Evolutionary conservation across 208 protist species (phyloP).

Genomic region (Trypanosoma lewisi): DNA sequence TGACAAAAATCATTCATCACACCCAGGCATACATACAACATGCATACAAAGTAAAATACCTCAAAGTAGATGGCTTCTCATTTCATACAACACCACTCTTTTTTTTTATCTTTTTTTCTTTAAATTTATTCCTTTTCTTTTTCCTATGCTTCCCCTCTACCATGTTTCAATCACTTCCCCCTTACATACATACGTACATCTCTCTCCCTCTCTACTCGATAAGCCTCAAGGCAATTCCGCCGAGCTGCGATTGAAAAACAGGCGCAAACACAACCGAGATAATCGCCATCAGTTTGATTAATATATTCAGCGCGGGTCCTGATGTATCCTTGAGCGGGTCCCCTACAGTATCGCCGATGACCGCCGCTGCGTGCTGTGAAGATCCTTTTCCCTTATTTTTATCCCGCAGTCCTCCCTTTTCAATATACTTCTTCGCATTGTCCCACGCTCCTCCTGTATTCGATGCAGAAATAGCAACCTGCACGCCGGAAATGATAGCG

Average conservation of each 20-base stretch:
- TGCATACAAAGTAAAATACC: not conserved
- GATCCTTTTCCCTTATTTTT: conserved; percentile 90
- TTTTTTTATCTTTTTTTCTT: conserved; percentile 12
- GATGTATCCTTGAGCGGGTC: conserved; percentile 97
- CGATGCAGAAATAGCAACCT: conserved; percentile 93
- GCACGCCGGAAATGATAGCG: conserved; percentile 89
- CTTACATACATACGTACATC: not conserved
- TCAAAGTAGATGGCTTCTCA: not conserved
- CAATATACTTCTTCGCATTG: conserved; percentile 98
- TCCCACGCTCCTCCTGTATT: conserved; percentile 97
- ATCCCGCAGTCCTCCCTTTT: conserved; percentile 84
- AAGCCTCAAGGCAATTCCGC: conserved; percentile 55
- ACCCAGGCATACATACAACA: not conserved
- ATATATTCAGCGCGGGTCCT: conserved; percentile 94
- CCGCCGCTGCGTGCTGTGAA: conserved; percentile 93
- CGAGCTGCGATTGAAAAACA: conserved; percentile 76
- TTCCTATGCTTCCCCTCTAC: not conserved
- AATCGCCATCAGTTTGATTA: conserved; percentile 95
- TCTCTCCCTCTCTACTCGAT: conserved; percentile 38
- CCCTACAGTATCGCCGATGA: conserved; percentile 96
- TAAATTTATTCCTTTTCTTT: not conserved
- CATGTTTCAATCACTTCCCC: not conserved
- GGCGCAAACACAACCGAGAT: conserved; percentile 94
- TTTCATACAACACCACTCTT: too few relatives aligned
- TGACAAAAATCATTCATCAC: too few relatives aligned